Evolutionary conservation across 352 stramenopile species (phyloP), one percentile per base, ranked within the genome.

Genomic region (Globisporangium sylvaticum): DNA sequence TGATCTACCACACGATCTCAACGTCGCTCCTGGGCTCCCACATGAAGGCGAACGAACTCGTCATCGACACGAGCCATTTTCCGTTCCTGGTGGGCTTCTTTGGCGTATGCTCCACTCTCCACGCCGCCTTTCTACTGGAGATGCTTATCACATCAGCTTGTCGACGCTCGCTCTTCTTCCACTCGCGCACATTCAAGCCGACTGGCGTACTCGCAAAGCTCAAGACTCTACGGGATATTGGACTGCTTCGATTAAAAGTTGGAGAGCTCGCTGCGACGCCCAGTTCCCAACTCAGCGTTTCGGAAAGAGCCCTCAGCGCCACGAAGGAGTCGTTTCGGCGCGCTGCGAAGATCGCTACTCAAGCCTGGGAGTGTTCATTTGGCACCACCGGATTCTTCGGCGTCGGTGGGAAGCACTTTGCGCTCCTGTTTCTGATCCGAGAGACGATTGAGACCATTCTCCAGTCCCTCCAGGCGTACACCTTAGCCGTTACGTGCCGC

Each of bases 391-490:
- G 48, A 5, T 18, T 29, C 48, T 67, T 67, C 14, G 53, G 62
- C n/a, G 31, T 75, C 61, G 56, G 58, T 0, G 42, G 65, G 18
- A 59, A 58, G 54, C 34, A 70, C 34, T 71, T 71, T 31, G 27
- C 56, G 3, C 14, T 52, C 29, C 8, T 66, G 12, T 72, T 69
- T 25, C 24, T 75, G 5, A 4, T 62, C 4, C 66, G 66, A 18
- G 70, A 76, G 48, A 14, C n/a, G 0, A 8, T 67, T 20, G 71
- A 76, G 22, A 48, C 71, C 20, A 27, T 62, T 0, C 32, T 61
- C 20, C 71, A 76, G 22, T 66, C 64, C 14, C 39, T 61, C 10
- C 71, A 74, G 37, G 67, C 64, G 4, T 69, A 74, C 56, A 9
- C 31, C 14, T 57, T 10, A 67, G 62, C n/a, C 15, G 39, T 24